phyloP scores from a whole-genome alignment of 768 basidiomycete genomes.

The Suillus cothurnatus region DNA sequence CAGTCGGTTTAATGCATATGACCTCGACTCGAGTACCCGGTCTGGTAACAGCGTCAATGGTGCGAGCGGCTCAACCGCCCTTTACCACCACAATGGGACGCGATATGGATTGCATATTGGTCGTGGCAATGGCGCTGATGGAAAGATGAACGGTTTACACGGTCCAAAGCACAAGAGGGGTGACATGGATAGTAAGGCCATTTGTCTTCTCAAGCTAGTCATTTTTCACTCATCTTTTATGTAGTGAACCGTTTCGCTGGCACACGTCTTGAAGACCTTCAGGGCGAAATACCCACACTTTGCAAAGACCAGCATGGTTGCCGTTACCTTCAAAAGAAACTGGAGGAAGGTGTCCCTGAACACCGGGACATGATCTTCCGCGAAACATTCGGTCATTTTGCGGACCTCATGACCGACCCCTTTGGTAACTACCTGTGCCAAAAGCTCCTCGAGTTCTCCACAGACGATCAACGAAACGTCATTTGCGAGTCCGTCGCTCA shows the following conservation, averaged over 20 bases:
- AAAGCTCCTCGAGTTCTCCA: constrained; percentile 94
- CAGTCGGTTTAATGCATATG: constrained; percentile 58
- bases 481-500: constrained; percentile 98
- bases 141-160: constrained; percentile 88
- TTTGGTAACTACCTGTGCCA: constrained; percentile 99
- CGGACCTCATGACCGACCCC: constrained; percentile 99
- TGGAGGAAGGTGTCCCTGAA: constrained; percentile 93
- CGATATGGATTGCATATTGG: constrained; percentile 74
- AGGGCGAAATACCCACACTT: constrained; percentile 89
- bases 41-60: constrained; percentile 35
- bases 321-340: constrained; percentile 97
- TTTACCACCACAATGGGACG: constrained; percentile 77
- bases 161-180: constrained; percentile 95
- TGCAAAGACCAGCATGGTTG: constrained; percentile 99
- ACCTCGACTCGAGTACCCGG: constrained; percentile 52
- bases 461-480: constrained; percentile 94
- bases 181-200: constrained; percentile 85
- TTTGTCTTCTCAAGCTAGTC: constrained; percentile 21
- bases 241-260: constrained; percentile 96
- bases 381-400: constrained; percentile 96
- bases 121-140: constrained; percentile 57
- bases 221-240: constrained; percentile 1
- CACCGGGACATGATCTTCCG: constrained; percentile 99
- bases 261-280: constrained; percentile 91
- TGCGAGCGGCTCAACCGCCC: constrained; percentile 66